A percentile compares a stretch with the other conserved stretches of the same genome.
Conservation (phyloP, 768 basidiomycete species). For the Pleurotus platypus region DNA sequence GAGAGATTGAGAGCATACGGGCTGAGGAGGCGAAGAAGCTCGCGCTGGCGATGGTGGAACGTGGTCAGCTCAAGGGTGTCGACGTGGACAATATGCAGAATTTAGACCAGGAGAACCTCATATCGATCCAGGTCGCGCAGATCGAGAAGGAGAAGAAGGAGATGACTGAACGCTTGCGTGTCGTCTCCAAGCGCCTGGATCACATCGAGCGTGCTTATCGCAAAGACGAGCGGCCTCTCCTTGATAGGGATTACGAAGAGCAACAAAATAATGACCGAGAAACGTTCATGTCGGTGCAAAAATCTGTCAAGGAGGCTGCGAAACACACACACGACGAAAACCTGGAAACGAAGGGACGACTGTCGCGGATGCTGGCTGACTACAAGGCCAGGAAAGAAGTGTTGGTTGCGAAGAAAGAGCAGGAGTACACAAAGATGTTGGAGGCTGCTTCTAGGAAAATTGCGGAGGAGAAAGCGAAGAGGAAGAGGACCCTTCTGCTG, state of each 20-base stretch:
- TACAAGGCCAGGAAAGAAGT: constrained; percentile 50
- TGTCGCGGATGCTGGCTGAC: constrained; percentile 72
- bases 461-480: constrained; percentile 80
- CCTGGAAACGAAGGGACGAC: constrained; percentile 69
- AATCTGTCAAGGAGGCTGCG: constrained; percentile 51
- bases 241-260: constrained; percentile 79
- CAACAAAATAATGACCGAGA: constrained; percentile 79
- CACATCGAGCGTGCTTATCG: constrained; percentile 94
- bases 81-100: constrained; percentile 70
- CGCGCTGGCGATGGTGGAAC: constrained; percentile 77
- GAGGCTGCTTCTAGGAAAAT: constrained; percentile 65
- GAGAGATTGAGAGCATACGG: constrained; percentile 76
- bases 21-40: constrained; percentile 87
- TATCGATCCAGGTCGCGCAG: constrained; percentile 89
- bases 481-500: constrained; percentile 52
- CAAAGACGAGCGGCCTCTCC: constrained; percentile 85
- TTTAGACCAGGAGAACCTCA: constrained; percentile 81
- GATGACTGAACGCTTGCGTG: constrained; percentile 73
- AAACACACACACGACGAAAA: constrained; percentile 59
- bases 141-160: constrained; percentile 96
- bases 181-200: constrained; percentile 86
- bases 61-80: constrained; percentile 64
- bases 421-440: constrained; percentile 61
- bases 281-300: constrained; percentile 62
- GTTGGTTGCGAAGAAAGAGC: constrained; percentile 54